A percentile compares a stretch with the other conserved stretches of the same genome.
Conservation (phyloP, 805 yeast species). For the Sugiyamaella floridensis region DNA sequence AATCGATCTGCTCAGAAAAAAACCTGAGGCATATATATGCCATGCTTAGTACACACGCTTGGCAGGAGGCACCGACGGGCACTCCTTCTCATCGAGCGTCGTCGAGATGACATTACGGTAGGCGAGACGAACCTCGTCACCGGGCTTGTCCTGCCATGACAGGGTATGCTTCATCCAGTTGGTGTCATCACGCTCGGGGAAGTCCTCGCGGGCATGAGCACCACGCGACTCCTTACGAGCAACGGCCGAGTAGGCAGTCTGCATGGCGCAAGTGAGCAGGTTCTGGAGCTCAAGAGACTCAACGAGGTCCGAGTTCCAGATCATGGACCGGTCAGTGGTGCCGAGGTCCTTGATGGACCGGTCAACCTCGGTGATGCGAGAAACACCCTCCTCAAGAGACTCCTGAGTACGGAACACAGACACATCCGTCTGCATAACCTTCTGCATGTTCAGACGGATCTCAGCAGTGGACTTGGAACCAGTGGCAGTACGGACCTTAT, state of each 20-base stretch:
- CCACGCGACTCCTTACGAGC: slow-evolving; percentile 97
- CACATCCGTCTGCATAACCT: slow-evolving; percentile 92
- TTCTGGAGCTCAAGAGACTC: slow-evolving; percentile 95
- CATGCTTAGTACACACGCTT: slow-evolving; percentile 74
- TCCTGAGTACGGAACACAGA: slow-evolving; percentile 95
- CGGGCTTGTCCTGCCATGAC: slow-evolving; percentile 76
- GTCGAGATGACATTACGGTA: slow-evolving; percentile 80
- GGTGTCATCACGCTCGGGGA: slow-evolving; percentile 89
- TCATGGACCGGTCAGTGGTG: slow-evolving; percentile 94
- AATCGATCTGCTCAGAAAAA: background rate
- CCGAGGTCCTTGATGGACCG: slow-evolving; percentile 64
- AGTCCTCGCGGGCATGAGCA: slow-evolving; percentile 98
- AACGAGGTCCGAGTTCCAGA: slow-evolving; percentile 96
- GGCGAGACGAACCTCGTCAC: slow-evolving; percentile 63
- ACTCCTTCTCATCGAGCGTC: slow-evolving; percentile 86
- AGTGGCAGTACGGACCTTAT: slow-evolving; percentile 73
- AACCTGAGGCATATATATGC: background rate
- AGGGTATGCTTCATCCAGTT: slow-evolving; percentile 98
- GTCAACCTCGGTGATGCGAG: slow-evolving; percentile 68
- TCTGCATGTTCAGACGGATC: slow-evolving; percentile 89
- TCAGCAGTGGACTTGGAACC: slow-evolving; percentile 83
- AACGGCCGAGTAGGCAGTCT: slow-evolving; percentile 90
- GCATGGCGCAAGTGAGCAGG: slow-evolving; percentile 93
- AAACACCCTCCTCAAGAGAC: slow-evolving; percentile 86
- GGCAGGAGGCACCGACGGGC: slow-evolving; percentile 95